These are phyloP conservation scores for Paracorniculantispora psalliotae DNA, from an alignment of 2,329 filamentous ascomycete genomes.

Conservation along the genomic window DNA sequence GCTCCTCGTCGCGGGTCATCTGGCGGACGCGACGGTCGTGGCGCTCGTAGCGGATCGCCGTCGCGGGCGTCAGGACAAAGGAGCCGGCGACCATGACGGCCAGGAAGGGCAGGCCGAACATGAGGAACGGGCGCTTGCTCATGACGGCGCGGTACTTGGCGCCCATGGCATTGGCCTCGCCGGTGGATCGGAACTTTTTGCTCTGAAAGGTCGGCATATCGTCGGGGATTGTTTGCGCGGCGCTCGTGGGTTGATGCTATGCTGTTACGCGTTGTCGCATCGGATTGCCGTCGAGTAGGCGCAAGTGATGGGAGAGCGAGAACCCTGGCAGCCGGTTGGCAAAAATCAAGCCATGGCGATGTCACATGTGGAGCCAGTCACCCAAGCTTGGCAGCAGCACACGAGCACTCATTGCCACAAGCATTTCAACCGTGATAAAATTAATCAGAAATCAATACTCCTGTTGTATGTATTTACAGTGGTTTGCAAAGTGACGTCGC, in stretches of 20 bases:
- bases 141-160: constrained; percentile 72
- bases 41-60: constrained; percentile 88
- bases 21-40: constrained; percentile 86
- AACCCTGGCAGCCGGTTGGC: background rate
- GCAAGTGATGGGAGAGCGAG: background rate
- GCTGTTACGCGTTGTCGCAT: no score
- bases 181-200: constrained; percentile 65
- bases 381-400: no score
- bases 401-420: background rate
- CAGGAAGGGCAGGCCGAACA: constrained; percentile 93
- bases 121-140: constrained; percentile 75
- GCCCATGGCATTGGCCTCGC: constrained; percentile 64
- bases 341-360: constrained; percentile 2
- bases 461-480: constrained; percentile 6
- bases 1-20: constrained; percentile 77
- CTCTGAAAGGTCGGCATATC: constrained; percentile 53
- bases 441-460: background rate
- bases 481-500: constrained; percentile 12
- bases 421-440: background rate
- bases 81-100: constrained; percentile 84
- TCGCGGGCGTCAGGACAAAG: constrained; percentile 90
- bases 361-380: constrained; percentile 4
- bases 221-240: background rate
- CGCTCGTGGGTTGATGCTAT: no score
- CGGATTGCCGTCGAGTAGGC: background rate